Evolutionary conservation across 495 filamentous ascomycete genomes (phyloP), one percentile per base, ranked within the genome.

Genomic region (Neurospora intermedia): DNA sequence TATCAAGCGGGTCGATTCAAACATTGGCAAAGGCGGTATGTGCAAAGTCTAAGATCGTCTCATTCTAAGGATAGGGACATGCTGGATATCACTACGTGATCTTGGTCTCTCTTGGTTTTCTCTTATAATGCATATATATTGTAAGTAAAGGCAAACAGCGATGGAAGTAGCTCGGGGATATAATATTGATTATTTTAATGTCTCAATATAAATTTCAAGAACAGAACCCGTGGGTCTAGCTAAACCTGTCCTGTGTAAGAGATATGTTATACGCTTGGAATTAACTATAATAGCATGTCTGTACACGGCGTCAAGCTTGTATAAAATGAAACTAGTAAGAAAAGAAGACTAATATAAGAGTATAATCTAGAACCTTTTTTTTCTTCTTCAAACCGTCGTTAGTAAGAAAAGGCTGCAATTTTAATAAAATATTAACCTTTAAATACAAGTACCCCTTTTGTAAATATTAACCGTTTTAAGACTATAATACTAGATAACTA

Each of bases 1-100:
- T 86, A 54, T 83, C 82, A 38, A 86, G 84, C 73, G 85, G 85
- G 11, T 82, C 79, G 13, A 84, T 86, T 70, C 82, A 85, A 77
- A 85, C 80, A 10, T 74, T 87, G 69, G 81, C 83, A 2, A 84
- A 84, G 78, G 81, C 79, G 0, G 84, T 87, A 69, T 86, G 84
- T 72, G 78, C 77, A n/a, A 86, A 87, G 81, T 85, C 83, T 76
- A 87, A 86, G 77, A 74, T 84, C 39, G 81, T 85, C 54, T 69
- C 54, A 16, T 62, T 16, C 54, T 8, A 62, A 16, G 54, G 54
- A 31, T 62, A 62, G 54, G 13, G 23, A 31, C 13, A 10, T 54
- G 6, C 9, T 54, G 20, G 13, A 48, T 48, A 15, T 54, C 20
- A 54, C 46, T 1, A 13, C 15, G 46, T 23, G 10, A 10, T 54